Evolutionary conservation across 306 rosid species (phyloP).

Genomic region (Mucuna pruriens): DNA sequence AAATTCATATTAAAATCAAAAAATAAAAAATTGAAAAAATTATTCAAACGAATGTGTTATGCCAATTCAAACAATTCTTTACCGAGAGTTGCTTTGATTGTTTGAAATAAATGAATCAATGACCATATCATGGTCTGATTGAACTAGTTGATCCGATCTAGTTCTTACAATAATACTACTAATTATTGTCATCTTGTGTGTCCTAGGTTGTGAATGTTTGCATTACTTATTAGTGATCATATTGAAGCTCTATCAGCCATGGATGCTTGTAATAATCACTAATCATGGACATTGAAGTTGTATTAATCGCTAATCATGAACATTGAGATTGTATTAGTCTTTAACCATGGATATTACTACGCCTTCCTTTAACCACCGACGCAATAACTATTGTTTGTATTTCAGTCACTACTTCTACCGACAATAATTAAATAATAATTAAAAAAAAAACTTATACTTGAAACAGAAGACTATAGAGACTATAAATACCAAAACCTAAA

Average conservation of each 20-base stretch:
- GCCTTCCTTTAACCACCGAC: background rate
- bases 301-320: background rate
- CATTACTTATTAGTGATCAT: background rate
- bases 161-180: too few relatives aligned
- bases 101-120: too few relatives aligned
- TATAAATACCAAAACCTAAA: background rate
- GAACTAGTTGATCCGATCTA: too few relatives aligned
- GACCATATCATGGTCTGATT: too few relatives aligned
- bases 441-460: background rate
- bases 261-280: background rate
- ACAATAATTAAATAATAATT: background rate
- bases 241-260: background rate
- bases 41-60: too few relatives aligned
- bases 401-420: constrained; percentile 4
- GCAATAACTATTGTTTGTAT: background rate
- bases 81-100: too few relatives aligned
- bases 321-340: background rate
- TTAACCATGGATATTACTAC: background rate
- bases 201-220: background rate
- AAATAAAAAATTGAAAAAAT: too few relatives aligned
- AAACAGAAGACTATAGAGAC: background rate
- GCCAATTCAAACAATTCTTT: too few relatives aligned
- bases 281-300: background rate
- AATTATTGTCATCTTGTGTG: too few relatives aligned
- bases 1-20: too few relatives aligned